These are phyloP conservation scores for Fusarium setosum DNA, from an alignment of 2,329 filamentous ascomycete species.

Conservation along the genomic window DNA sequence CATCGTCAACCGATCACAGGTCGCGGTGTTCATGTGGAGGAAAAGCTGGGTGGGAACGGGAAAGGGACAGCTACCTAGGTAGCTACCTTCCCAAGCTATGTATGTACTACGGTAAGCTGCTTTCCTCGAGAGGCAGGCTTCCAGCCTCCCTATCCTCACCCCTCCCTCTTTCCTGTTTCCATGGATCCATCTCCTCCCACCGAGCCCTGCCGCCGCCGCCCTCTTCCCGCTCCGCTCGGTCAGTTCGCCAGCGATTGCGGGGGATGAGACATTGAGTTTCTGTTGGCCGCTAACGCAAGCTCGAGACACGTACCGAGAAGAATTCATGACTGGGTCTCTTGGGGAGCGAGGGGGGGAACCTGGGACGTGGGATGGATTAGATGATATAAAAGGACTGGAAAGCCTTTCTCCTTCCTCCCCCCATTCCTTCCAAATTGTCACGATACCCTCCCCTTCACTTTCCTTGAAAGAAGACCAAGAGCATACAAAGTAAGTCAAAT, in stretches of 20 bases:
- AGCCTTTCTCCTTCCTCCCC: conserved; percentile 5
- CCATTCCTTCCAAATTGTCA: conserved; percentile 2
- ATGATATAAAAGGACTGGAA: conserved; percentile 27
- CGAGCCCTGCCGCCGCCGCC: background rate
- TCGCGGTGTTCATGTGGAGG: background rate
- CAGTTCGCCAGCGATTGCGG: conserved; percentile 25
- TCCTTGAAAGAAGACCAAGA: background rate
- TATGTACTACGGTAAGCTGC: conserved; percentile 9
- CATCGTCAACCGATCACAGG: too few relatives aligned
- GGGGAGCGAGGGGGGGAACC: background rate
- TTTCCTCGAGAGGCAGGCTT: conserved; percentile 31
- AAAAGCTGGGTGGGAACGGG: background rate
- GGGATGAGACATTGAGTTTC: conserved; percentile 28
- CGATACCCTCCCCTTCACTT: background rate
- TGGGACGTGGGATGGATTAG: conserved; percentile 16
- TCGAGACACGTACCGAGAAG: conserved; percentile 17
- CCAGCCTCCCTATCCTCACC: conserved; percentile 27
- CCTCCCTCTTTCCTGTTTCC: conserved; percentile 34
- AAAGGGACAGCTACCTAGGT: background rate
- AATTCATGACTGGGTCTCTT: conserved; percentile 19
- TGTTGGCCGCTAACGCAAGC: conserved; percentile 11
- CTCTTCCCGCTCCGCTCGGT: conserved; percentile 18
- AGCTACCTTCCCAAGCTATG: too few relatives aligned
- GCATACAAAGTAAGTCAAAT: conserved; percentile 24
- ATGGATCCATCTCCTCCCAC: conserved; percentile 12